Evolutionary conservation across 2,329 filamentous ascomycete genomes (phyloP), one percentile per base, ranked within the genome.

Genomic region (Blastomyces silverae): DNA sequence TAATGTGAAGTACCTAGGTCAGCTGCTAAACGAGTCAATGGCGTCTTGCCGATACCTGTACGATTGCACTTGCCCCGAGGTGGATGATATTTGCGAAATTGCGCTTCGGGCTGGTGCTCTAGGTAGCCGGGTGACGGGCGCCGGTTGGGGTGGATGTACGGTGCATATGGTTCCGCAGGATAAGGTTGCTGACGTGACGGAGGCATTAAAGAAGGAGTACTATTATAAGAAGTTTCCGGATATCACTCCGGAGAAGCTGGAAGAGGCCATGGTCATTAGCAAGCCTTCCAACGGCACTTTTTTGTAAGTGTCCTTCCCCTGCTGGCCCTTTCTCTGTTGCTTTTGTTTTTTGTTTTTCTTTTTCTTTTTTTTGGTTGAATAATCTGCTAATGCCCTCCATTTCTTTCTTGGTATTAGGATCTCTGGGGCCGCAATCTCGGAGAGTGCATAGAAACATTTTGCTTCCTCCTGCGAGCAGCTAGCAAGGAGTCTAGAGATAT

Each of bases 61-160:
- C 78, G 91, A 97, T 72, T 97, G 93, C 80, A 94, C 89, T 71
- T 96, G 91, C 71, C 87, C 90, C 0, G 92, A 97, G 77, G 85
- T 97, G n/a, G 93, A 99, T 75, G 83, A 90, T 67, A 84, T 99
- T 48, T 97, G 93, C 76, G 76, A 82, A 50, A 88, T 97, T 69
- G 92, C 92, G 0, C 83, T 87, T 37, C 82, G 81, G 20, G 90
- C 90, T 0, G 94, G 94, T 1, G 86, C 90, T 22, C 92, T 91
- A 74, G 94, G 93, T 37, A 92, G 89, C 70, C 83, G 93, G 34
- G 79, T 97, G 70, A 97, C 93, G 0, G 94, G 94, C 50, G 94
- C 94, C 0, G 94, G 94, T 2, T 99, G 94, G 94, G 94, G 94
- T 67, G 94, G 94, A 2, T 97, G 94, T 79, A 94, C 87, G 66